phyloP scores from a whole-genome alignment of 2,329 filamentous ascomycete genomes.

The Mariannaea sp. region DNA sequence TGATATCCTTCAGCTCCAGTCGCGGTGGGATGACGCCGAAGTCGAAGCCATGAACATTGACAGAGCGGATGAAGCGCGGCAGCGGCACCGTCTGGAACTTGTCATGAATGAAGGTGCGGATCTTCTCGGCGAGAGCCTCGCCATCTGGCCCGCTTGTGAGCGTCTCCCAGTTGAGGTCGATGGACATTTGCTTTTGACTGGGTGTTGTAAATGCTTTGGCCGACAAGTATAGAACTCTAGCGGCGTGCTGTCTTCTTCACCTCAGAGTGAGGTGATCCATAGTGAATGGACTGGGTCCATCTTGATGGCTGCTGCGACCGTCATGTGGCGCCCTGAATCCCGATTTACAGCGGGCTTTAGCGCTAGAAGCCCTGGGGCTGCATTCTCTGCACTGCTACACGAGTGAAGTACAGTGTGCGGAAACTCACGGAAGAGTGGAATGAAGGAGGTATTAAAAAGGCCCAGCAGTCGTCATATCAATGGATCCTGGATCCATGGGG shows the following conservation, averaged over 20 bases:
- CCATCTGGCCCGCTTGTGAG: conserved; percentile 90
- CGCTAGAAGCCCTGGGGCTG: neutral
- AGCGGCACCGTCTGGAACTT: conserved; percentile 92
- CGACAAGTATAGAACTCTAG: conserved; percentile 6
- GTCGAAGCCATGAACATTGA: conserved; percentile 91
- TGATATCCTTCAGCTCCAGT: conserved; percentile 94
- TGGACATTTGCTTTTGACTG: conserved; percentile 71
- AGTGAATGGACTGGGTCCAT: too few species aligned
- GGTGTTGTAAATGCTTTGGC: conserved; percentile 5
- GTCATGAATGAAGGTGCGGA: conserved; percentile 92
- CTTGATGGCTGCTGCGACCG: too few species aligned
- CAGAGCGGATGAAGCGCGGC: conserved; percentile 94
- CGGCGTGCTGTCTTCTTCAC: conserved; percentile 14
- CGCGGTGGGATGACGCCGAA: conserved; percentile 84
- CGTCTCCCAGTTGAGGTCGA: conserved; percentile 95
- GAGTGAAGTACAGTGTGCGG: too few species aligned
- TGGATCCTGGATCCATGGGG: too few species aligned
- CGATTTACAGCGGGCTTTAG: conserved; percentile 17
- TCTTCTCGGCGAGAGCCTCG: conserved; percentile 78
- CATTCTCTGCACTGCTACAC: too few species aligned
- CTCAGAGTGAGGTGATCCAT: neutral
- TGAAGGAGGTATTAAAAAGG: too few species aligned
- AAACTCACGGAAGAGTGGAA: too few species aligned
- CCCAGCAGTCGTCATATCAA: too few species aligned
- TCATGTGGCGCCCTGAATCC: conserved; percentile 1